A percentile compares a stretch with the other conserved stretches of the same genome.
phyloP scores from a whole-genome alignment of 75 land plant genomes.

The Sequoiadendron giganteum region DNA sequence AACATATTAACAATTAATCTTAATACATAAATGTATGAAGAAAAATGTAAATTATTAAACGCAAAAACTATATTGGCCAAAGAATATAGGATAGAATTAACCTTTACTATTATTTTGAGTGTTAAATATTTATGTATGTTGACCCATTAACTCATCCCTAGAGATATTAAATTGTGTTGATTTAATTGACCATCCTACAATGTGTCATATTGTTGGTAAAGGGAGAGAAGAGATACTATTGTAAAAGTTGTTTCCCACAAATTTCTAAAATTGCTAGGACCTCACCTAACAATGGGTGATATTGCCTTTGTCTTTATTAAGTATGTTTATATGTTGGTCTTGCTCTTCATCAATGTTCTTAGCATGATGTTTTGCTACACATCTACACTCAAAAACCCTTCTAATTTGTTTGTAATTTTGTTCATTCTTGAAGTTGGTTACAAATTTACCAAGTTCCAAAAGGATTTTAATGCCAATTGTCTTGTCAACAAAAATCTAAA shows the following conservation, averaged over 20 bases:
- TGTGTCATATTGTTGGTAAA: conserved; percentile 49
- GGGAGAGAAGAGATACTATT: conserved; percentile 35
- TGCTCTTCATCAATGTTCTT: conserved; percentile 78
- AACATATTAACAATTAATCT: too few relatives aligned
- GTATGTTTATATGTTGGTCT: conserved; percentile 81
- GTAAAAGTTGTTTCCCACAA: conserved; percentile 15
- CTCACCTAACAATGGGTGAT: conserved; percentile 54
- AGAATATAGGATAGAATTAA: too few relatives aligned
- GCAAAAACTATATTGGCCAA: too few relatives aligned
- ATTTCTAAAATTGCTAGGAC: conserved; percentile 28
- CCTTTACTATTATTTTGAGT: too few relatives aligned
- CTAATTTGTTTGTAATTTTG: not conserved
- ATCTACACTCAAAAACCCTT: not conserved
- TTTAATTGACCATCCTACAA: conserved; percentile 51
- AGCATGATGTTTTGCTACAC: conserved; percentile 82
- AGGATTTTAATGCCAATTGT: too few relatives aligned
- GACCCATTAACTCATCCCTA: too few relatives aligned
- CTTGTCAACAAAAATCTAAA: too few relatives aligned
- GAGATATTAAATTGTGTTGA: too few relatives aligned
- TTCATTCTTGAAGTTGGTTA: not conserved
- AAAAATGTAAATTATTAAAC: too few relatives aligned
- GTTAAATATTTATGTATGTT: too few relatives aligned
- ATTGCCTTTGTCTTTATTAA: conserved; percentile 89
- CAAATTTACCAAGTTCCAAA: too few relatives aligned
- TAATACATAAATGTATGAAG: too few relatives aligned